Evolutionary conservation across 2,329 filamentous ascomycete genomes (phyloP).

Genomic region (Ophiostoma novo-ulmi): DNA sequence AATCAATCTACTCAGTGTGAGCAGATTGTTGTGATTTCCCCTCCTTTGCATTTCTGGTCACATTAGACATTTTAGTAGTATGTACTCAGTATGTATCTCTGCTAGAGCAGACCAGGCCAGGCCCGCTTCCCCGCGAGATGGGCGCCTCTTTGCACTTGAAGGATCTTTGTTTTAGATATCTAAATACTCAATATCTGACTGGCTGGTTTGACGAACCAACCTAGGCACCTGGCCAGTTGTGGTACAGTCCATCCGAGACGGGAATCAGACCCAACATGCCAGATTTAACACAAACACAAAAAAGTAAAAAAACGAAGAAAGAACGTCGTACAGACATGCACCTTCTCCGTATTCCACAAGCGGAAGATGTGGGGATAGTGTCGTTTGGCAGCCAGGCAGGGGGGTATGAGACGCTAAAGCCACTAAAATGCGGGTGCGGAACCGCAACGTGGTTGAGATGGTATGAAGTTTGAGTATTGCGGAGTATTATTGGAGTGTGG

Average conservation of each 20-base stretch:
- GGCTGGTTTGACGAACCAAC: too few relatives aligned
- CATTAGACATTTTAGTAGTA: neutral
- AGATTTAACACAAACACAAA: neutral
- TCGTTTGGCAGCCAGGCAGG: neutral
- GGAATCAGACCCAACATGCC: too few relatives aligned
- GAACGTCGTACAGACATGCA: neutral
- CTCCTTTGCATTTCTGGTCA: neutral
- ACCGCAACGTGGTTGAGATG: neutral
- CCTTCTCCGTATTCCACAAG: constrained; percentile 1
- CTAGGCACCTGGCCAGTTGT: neutral
- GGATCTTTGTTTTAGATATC: neutral
- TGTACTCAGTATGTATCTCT: too few relatives aligned
- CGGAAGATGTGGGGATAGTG: constrained; percentile 4
- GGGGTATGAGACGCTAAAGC: neutral
- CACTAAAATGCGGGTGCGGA: constrained; percentile 5
- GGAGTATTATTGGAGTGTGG: neutral
- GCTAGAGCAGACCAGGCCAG: neutral
- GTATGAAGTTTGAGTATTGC: neutral
- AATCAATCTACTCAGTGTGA: neutral
- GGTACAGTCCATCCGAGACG: neutral
- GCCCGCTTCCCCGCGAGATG: neutral
- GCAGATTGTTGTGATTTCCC: neutral
- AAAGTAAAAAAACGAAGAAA: neutral
- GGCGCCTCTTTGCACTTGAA: neutral
- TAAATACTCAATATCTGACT: too few relatives aligned